phyloP scores from a whole-genome alignment of 2,329 filamentous ascomycete genomes.

The Xylariomycetidae sp. region DNA sequence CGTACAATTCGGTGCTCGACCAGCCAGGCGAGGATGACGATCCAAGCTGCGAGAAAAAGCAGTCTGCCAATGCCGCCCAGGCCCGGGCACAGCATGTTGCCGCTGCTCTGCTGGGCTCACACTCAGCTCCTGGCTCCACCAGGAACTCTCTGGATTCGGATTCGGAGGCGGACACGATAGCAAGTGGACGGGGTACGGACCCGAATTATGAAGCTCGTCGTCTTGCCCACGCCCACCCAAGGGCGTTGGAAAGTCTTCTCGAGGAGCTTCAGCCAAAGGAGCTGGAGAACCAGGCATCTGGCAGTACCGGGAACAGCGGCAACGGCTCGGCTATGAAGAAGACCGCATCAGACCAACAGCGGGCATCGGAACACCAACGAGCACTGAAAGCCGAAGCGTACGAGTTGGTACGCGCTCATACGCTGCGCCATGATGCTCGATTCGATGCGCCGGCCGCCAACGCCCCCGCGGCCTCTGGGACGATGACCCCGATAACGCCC shows the following conservation, averaged over 20 bases:
- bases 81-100: constrained; percentile 37
- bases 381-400: constrained; percentile 32
- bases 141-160: constrained; percentile 34
- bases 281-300: not conserved
- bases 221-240: constrained; percentile 24
- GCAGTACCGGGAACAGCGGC: constrained; percentile 1
- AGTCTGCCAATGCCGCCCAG: constrained; percentile 36
- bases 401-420: constrained; percentile 38
- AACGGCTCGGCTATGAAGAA: constrained; percentile 10
- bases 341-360: constrained; percentile 17
- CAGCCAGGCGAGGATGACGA: constrained; percentile 19
- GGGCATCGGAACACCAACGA: constrained; percentile 21
- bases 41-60: constrained; percentile 19
- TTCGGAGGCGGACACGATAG: constrained; percentile 27
- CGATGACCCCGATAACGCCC: constrained; percentile 19
- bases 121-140: constrained; percentile 29
- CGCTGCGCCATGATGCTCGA: constrained; percentile 17
- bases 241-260: constrained; percentile 6
- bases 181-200: constrained; percentile 21
- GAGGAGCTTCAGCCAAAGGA: no score
- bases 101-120: constrained; percentile 28
- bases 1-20: constrained; percentile 31
- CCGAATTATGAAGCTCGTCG: constrained; percentile 23
- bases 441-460: constrained; percentile 7
- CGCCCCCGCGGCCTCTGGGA: constrained; percentile 14